Base-by-base conservation (phyloP, 148 eudicot species). In the Fagopyrum tataricum region DNA sequence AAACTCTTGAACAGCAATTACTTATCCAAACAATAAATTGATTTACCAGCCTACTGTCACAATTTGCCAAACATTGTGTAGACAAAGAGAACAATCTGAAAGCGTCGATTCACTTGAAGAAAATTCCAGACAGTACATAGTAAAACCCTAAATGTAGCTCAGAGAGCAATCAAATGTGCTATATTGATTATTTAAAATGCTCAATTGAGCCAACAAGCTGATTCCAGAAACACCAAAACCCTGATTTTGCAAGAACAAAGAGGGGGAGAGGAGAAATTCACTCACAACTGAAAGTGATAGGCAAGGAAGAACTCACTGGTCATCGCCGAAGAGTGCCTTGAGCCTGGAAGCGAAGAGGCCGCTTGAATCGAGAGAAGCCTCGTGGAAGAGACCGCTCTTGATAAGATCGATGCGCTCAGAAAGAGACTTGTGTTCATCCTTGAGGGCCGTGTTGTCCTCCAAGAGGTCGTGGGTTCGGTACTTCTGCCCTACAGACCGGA, bases 401-500 rank as follows among this genome's bases (percentile, higher is more conserved):
- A 92, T 81, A 42, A 58, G 76, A 20, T 67, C 43, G 77, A 88
- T 75, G 3, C 96, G 90, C 9, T 84, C 73, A 1, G 68, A 3
- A 51, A 92, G 89, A 39, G 73, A 75, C 21, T 78, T 37, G 3
- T 86, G 74, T 59, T 92, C 96, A 48, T 88, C 83, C 18, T 68
- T 58, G 8, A 92, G 85, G 4, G 82, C 82, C 5, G 47, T 70
- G 5, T 39, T 86, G 67, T 90, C 96, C 70, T 92, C 83, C 9
- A 43, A 70, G 47, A 92, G 93, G 48, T 83, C 84, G 58, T 87
- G 76, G 75, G 87, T 78, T 44, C 93, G 86, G 78, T 92, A 92
- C 83, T 90, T 92, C 49, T 90, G 96, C 5, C 96, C 91, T 4
- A 88, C 53, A 5, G 96, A 90, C 59, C 96, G 75, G 72, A 78